These are phyloP conservation scores for Petasospora fabianii DNA, from an alignment of 1,139 yeast genomes.

Conservation along the genomic window DNA sequence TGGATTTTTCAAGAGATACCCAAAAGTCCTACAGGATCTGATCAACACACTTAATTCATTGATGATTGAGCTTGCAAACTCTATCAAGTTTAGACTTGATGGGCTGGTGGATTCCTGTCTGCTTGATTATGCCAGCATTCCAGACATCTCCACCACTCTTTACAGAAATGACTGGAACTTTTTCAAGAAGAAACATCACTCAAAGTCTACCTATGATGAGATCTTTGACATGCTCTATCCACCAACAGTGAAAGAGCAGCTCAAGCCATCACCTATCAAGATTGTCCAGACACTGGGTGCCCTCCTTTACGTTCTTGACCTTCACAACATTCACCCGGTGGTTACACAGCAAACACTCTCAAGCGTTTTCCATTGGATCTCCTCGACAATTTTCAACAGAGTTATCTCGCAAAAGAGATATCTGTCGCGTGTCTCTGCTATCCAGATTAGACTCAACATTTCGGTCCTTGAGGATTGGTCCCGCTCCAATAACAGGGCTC, in stretches of 20 bases:
- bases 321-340: conserved; percentile 76
- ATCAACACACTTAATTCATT: conserved; percentile 56
- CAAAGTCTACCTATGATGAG: conserved; percentile 54
- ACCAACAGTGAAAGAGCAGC: conserved; percentile 61
- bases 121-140: conserved; percentile 59
- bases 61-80: conserved; percentile 59
- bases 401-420: conserved; percentile 56
- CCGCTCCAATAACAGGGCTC: conserved; percentile 66
- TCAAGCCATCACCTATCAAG: conserved; percentile 83
- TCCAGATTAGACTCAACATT: conserved; percentile 82
- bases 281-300: conserved; percentile 88
- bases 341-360: conserved; percentile 74
- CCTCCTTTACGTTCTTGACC: conserved; percentile 74
- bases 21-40: conserved; percentile 57
- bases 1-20: conserved; percentile 49
- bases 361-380: conserved; percentile 75
- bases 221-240: conserved; percentile 68
- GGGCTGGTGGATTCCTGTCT: conserved; percentile 59
- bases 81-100: conserved; percentile 58
- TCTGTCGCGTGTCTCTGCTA: conserved; percentile 77
- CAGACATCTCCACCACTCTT: conserved; percentile 46
- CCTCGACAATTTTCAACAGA: conserved; percentile 69
- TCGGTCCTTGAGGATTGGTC: conserved; percentile 94
- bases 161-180: conserved; percentile 77
- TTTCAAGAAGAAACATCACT: conserved; percentile 44